Base-by-base conservation (phyloP, 169 alveolate species). In the Cryptosporidium muris region DNA sequence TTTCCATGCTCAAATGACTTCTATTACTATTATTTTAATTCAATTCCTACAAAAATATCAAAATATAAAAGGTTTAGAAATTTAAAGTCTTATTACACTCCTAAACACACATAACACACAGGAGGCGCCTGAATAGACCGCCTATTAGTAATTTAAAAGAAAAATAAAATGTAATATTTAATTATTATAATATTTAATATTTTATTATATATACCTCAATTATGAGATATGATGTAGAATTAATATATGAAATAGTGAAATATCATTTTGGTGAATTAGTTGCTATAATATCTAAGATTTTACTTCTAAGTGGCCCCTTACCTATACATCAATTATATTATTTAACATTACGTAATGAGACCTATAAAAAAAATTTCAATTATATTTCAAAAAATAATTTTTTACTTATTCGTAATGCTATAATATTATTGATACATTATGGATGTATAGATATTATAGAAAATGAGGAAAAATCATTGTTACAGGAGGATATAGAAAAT, bases 211-310 rank as follows among this genome's bases (percentile, higher is more conserved):
- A 60, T 14, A 60, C 11, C 4, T 16, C 38, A n/a, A 66, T 45
- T 14, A 74, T 74, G 85, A 56, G 85, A 54, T 66, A 74, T 16
- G 85, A 74, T 16, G 47, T 74, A 34, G 85, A 74, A 36, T 58
- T 74, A 38, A n/a, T 74, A 37, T 74, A 68, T 74, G 85, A 74
- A 58, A 42, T 74, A 12, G 60, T 60, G 4, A 6, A 12, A 11
- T 45, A 60, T 42, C 85, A 74, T 74, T 74, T 74, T 25, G 85
- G 85, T 36, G 74, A 68, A 7, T 16, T 74, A 2, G n/a, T 63
- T 40, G 37, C 85, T 16, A 40, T 74, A 74, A 54, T 74, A 9
- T 45, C 60, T 56, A 56, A 36, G 51, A 74, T 14, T 34, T 60
- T 74, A 7, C 9, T 74, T 16, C 51, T 74, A 40, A 74, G 42